Evolutionary conservation across 495 filamentous ascomycete genomes (phyloP).

Genomic region (Choiromyces venosus): DNA sequence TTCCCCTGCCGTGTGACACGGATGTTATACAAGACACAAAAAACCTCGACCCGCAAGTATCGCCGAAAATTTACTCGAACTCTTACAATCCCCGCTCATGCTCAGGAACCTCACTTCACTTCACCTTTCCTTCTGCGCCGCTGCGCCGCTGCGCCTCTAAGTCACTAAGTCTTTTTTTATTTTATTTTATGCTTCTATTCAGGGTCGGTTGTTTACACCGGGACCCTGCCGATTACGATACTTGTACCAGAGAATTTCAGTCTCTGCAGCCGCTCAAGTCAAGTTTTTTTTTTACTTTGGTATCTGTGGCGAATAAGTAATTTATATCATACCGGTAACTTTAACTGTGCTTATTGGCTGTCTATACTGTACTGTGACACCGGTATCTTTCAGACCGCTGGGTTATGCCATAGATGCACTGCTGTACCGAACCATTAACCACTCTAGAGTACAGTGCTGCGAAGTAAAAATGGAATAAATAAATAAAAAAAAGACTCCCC

Average conservation of each 20-base stretch:
- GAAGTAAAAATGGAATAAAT: too few species aligned
- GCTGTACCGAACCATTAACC: background rate
- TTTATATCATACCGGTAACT: background rate
- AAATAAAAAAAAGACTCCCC: background rate
- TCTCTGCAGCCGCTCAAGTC: background rate
- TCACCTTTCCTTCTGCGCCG: too few species aligned
- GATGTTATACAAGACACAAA: too few species aligned
- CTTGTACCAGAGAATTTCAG: too few species aligned
- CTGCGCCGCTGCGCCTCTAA: background rate
- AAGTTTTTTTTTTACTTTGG: too few species aligned
- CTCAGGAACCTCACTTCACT: too few species aligned
- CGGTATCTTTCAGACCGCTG: background rate
- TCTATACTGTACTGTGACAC: too few species aligned
- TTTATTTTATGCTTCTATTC: background rate
- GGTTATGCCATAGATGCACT: background rate
- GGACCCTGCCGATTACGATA: background rate
- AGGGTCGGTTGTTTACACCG: background rate
- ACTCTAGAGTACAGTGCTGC: too few species aligned
- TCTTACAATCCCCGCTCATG: background rate
- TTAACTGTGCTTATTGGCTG: background rate
- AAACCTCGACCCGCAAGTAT: background rate
- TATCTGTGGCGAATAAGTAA: background rate
- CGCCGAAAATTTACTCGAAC: constrained; percentile 3
- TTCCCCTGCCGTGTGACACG: too few species aligned
- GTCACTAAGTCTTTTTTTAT: background rate